Evolutionary conservation across 441 rosid species (phyloP), one percentile per base, ranked within the genome.

Genomic region (Iberis amara): DNA sequence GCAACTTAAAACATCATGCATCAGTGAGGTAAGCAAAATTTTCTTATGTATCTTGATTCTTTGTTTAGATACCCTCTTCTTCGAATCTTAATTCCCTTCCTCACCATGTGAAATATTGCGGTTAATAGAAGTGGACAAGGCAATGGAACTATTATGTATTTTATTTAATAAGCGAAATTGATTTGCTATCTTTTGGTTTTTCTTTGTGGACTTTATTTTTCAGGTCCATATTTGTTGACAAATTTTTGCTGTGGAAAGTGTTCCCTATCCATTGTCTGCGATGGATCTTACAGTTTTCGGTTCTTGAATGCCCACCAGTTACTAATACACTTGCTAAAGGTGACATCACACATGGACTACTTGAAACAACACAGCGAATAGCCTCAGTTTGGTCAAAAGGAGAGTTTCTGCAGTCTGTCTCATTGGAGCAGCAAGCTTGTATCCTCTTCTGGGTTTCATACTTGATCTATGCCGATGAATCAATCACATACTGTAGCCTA

Each of bases 341-440:
- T 65, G 52, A 66, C 21, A 46, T 64, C 43, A 56, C 54, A 6
- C 65, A 47, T n/a, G 68, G 64, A 68, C 82, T 84, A 61, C 60
- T 81, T 37, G 81, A 79, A 53, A 76, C 85, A 57, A 64, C 77
- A 52, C 84, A 82, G 65, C 83, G 71, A 39, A 66, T 92, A 57
- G 66, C 79, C 13, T 68, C 76, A 10, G 86, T 80, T 31, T 92
- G 99, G 99, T 86, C 90, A 39, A 79, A 81, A 63, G 69, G 50
- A 58, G 97, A 86, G 63, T 84, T 86, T 73, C 70, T 84, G 54
- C 96, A 71, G 67, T 80, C 94, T 32, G 71, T 75, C 35, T 64
- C 85, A 53, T 10, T 82, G 61, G 99, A 92, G 75, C 99, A 92
- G 83, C 99, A 92, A 84, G 78, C 82, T 66, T 89, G 97, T 92